Conservation (phyloP, 2,329 filamentous ascomycete genomes). For the Verticillium tricorpus region DNA sequence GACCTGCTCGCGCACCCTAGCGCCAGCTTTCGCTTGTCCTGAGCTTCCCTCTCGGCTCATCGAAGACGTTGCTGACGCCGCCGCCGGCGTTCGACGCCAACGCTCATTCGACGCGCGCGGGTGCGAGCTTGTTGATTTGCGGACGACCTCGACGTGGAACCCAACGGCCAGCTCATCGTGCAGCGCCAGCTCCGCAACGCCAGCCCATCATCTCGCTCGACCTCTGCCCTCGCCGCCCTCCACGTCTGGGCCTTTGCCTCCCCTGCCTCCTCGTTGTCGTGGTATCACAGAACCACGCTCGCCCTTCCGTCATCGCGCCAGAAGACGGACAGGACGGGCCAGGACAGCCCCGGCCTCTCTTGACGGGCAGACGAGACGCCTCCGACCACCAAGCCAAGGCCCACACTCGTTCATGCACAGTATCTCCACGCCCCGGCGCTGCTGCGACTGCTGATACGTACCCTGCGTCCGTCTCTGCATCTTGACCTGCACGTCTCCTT, state of each 20-base stretch:
- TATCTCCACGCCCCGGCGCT: constrained; percentile 14
- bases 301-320: background rate
- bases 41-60: background rate
- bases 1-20: constrained; percentile 4
- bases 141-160: background rate
- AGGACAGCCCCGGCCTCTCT: background rate
- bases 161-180: constrained; percentile 14
- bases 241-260: background rate
- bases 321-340: background rate
- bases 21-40: background rate
- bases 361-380: background rate
- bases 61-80: background rate
- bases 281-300: background rate
- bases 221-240: background rate
- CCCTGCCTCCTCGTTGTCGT: background rate
- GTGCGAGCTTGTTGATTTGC: background rate
- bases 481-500: constrained; percentile 22
- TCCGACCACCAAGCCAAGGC: constrained; percentile 5
- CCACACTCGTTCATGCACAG: constrained; percentile 29
- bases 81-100: background rate
- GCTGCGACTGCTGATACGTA: constrained; percentile 5
- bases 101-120: constrained; percentile 3
- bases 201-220: background rate
- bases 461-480: constrained; percentile 7
- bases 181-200: constrained; percentile 5